Conservation (phyloP, 169 alveolate genomes). For the Amoebophrya sp. region DNA sequence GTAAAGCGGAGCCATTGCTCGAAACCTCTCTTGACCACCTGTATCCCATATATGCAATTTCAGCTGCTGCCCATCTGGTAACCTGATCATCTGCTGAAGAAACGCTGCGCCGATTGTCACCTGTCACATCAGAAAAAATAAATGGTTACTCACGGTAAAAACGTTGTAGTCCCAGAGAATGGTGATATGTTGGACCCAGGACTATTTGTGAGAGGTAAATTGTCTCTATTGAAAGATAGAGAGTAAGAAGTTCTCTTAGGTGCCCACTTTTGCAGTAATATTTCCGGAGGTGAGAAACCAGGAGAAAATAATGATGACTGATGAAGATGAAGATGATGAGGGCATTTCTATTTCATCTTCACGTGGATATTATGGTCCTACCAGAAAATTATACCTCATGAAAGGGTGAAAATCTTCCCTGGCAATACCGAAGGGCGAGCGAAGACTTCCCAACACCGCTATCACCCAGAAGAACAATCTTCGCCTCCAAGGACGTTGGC, state of each 20-base stretch:
- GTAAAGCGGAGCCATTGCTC: constrained; percentile 73
- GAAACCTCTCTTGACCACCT: constrained; percentile 82
- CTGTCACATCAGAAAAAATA: no score
- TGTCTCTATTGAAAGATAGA: no score
- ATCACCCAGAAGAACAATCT: constrained; percentile 73
- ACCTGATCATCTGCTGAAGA: constrained; percentile 57
- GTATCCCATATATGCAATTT: constrained; percentile 84
- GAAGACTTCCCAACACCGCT: constrained; percentile 83
- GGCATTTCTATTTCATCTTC: no score
- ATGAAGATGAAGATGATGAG: no score
- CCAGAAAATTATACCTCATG: constrained; percentile 53
- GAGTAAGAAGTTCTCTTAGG: no score
- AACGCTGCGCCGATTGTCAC: constrained; percentile 81
- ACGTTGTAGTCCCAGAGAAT: no score
- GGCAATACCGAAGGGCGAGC: constrained; percentile 67
- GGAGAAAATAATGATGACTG: no score
- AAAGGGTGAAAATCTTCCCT: constrained; percentile 65
- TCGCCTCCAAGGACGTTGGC: neutral
- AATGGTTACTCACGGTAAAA: no score
- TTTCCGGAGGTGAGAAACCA: no score
- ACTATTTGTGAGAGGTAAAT: no score
- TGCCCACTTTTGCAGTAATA: no score
- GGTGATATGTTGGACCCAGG: no score
- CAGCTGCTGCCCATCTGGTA: constrained; percentile 55
- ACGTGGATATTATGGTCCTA: neutral